A percentile compares a stretch with the other conserved stretches of the same genome.
These are phyloP conservation scores for Aspergillus ochraceoroseus DNA, from an alignment of 2,329 filamentous ascomycete species.

Conservation along the genomic window DNA sequence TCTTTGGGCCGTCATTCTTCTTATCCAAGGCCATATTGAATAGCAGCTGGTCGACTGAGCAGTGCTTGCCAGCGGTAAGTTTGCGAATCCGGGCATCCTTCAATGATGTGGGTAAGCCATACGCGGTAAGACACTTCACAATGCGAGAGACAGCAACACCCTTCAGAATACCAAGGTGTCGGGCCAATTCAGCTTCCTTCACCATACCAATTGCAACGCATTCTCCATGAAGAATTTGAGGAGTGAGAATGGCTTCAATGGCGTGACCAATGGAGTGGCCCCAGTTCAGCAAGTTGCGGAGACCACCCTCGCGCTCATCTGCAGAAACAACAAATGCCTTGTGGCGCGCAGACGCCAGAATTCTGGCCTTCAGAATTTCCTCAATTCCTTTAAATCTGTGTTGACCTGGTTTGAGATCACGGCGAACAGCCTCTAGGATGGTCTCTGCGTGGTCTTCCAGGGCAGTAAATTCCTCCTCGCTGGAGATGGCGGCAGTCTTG, in stretches of 20 bases:
- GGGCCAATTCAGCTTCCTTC: slow-evolving; percentile 89
- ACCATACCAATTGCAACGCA: slow-evolving; percentile 98
- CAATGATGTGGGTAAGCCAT: slow-evolving; percentile 79
- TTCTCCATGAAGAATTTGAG: slow-evolving; percentile 92
- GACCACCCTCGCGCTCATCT: slow-evolving; percentile 88
- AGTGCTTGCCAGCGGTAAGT: slow-evolving; percentile 78
- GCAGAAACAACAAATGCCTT: slow-evolving; percentile 93
- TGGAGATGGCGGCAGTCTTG: slow-evolving; percentile 96
- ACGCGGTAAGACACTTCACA: slow-evolving; percentile 90
- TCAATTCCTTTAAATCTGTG: slow-evolving; percentile 66
- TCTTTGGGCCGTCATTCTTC: slow-evolving; percentile 92
- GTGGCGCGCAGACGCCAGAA: slow-evolving; percentile 83
- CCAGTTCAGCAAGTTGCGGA: slow-evolving; percentile 94
- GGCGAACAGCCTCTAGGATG: slow-evolving; percentile 68
- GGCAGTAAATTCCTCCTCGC: slow-evolving; percentile 76
- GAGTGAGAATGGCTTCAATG: slow-evolving; percentile 89
- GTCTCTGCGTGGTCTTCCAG: slow-evolving; percentile 75
- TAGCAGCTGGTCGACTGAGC: slow-evolving; percentile 77
- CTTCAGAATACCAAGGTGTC: slow-evolving; percentile 77
- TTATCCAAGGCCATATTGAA: slow-evolving; percentile 97
- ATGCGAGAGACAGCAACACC: slow-evolving; percentile 84
- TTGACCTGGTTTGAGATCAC: slow-evolving; percentile 52
- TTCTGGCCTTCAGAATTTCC: slow-evolving; percentile 67
- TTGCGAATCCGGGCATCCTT: slow-evolving; percentile 77
- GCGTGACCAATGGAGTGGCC: slow-evolving; percentile 97